Evolutionary conservation across 2,329 filamentous ascomycete species (phyloP).

Genomic region (Pseudonectria foliicola): DNA sequence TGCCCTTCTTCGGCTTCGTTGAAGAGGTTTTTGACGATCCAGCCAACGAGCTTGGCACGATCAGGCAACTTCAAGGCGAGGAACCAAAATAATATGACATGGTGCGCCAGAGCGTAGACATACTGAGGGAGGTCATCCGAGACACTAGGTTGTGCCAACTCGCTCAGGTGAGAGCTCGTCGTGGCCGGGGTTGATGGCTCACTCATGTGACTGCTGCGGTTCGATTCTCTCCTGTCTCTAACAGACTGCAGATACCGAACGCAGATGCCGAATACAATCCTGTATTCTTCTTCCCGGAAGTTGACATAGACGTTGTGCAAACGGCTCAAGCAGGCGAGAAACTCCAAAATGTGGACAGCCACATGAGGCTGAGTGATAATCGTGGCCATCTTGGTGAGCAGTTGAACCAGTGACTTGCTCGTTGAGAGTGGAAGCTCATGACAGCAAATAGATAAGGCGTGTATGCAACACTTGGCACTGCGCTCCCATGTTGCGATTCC

Average conservation of each 20-base stretch:
- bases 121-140: constrained; percentile 83
- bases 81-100: constrained; percentile 97
- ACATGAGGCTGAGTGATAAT: constrained; percentile 92
- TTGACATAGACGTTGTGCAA: constrained; percentile 81
- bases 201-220: constrained; percentile 38
- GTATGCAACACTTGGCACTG: constrained; percentile 87
- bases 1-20: constrained; percentile 66
- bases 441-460: constrained; percentile 89
- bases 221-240: constrained; percentile 53
- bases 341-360: constrained; percentile 91
- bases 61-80: constrained; percentile 80
- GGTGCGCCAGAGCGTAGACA: constrained; percentile 86
- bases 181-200: constrained; percentile 31
- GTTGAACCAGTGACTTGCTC: constrained; percentile 75
- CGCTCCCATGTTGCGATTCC: constrained; percentile 80
- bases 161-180: constrained; percentile 10
- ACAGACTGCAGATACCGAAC: constrained; percentile 90
- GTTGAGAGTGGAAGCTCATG: constrained; percentile 87
- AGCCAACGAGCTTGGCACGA: constrained; percentile 74
- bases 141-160: constrained; percentile 19
- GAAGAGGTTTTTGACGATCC: constrained; percentile 85
- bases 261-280: constrained; percentile 90
- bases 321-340: constrained; percentile 81
- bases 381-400: constrained; percentile 88
- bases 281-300: constrained; percentile 85